Evolutionary conservation across 2,329 filamentous ascomycete genomes (phyloP).

Genomic region (Ophiostoma novo-ulmi): DNA sequence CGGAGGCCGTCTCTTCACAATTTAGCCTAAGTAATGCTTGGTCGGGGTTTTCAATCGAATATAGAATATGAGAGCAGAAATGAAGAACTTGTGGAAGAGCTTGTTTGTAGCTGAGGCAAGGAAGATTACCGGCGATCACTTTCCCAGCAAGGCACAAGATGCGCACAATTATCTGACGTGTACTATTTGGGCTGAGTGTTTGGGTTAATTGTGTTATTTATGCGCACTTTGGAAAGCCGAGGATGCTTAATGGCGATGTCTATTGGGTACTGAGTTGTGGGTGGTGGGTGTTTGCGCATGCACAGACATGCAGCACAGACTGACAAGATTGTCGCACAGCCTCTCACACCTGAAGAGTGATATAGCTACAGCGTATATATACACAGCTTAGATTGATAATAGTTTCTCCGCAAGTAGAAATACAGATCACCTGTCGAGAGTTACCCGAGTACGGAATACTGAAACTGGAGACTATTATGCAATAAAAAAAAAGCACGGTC

Average conservation of each 20-base stretch:
- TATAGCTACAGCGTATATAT: neutral
- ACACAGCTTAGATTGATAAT: neutral
- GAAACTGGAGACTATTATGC: neutral
- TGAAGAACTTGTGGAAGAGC: neutral
- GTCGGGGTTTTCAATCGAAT: neutral
- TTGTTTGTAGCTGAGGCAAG: neutral
- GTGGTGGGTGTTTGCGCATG: neutral
- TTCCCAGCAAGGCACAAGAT: neutral
- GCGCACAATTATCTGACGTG: neutral
- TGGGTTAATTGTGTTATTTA: neutral
- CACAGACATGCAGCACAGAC: neutral
- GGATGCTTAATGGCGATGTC: neutral
- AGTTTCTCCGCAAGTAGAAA: neutral
- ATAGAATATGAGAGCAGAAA: neutral
- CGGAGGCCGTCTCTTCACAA: neutral
- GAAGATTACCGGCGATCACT: neutral
- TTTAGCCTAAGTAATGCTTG: neutral
- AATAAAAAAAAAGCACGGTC: neutral
- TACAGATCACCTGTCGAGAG: neutral
- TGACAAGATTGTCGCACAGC: neutral
- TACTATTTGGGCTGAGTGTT: neutral
- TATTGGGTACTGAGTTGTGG: neutral
- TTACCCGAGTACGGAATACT: neutral
- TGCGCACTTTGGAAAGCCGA: neutral
- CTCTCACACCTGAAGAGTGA: neutral